Evolutionary conservation across 192 early-diverging fungal species (phyloP), one percentile per base, ranked within the genome.

Genomic region (Coemansia biformis): DNA sequence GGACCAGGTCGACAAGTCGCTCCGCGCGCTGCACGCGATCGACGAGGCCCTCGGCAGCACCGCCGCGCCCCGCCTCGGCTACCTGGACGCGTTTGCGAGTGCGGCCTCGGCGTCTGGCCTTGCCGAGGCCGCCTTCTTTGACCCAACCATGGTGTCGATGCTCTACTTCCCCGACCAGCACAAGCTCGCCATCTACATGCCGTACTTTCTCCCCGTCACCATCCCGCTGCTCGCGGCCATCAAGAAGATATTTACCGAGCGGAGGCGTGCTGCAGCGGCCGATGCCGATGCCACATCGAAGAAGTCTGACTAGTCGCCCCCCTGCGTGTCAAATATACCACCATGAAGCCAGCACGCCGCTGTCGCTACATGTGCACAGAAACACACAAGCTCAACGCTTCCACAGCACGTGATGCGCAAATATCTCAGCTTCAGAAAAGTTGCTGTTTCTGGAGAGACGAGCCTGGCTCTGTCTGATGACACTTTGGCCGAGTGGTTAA

Each of bases 141-240:
- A 99, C 57, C 92, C 93, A 1, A 90, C 90, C 10, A 96, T 99
- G 96, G 91, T 99, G 0, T 85, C 91, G 5, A 81, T 96, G 83
- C 75, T 97, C 5, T 99, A 99, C 57, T 99, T 99, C 73, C 96
- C 96, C 5, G 87, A 92, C 48, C 93, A 99, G 64, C 96, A 99
- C 74, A 96, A 91, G 66, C 90, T 87, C 46, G 96, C 93, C 13
- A 89, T 98, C 29, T 98, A 98, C 50, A 85, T 94, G 85, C 94
- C 94, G 10, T 75, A 93, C 44, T 95, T 97, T 69, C 79, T 97
- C 12, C 94, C 94, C 5, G 83, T 88, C 21, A 82, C 79, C 5
- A 81, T 92, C 4, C 85, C 86, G 1, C 47, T 93, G 4, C 19
- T 90, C 2, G 62, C 83, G 39, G 79, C 81, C 11, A 34, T 76